Percentiles rank a stretch among this genome's conserved stretches.
Evolutionary conservation across 495 filamentous ascomycete species (phyloP).

Genomic region (Neurospora sp.): DNA sequence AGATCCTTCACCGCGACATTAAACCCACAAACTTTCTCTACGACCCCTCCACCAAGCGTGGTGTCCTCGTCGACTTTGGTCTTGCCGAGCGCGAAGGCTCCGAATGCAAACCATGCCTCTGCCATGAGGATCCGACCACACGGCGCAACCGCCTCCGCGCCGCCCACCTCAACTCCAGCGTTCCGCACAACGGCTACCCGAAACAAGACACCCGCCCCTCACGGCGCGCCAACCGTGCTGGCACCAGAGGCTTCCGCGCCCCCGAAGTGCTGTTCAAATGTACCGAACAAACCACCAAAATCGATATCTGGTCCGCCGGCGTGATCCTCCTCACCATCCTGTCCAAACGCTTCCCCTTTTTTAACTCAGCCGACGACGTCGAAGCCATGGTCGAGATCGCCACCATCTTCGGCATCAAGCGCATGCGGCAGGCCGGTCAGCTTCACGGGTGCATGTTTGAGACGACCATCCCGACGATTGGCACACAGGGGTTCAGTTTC

Average conservation of each 20-base stretch:
- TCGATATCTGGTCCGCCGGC: constrained; percentile 94
- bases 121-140: constrained; percentile 40
- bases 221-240: constrained; percentile 83
- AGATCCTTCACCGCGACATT: constrained; percentile 92
- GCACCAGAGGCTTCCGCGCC: constrained; percentile 91
- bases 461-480: constrained; percentile 82
- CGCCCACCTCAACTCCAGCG: constrained; percentile 30
- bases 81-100: constrained; percentile 75
- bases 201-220: constrained; percentile 82
- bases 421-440: constrained; percentile 72
- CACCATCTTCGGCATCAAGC: constrained; percentile 78
- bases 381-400: constrained; percentile 96
- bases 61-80: constrained; percentile 94
- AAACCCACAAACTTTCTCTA: constrained; percentile 99
- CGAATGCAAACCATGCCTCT: constrained; percentile 65
- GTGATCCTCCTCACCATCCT: constrained; percentile 90
- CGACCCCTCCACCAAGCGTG: constrained; percentile 66
- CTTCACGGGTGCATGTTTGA: constrained; percentile 83
- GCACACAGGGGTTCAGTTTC: constrained; percentile 69
- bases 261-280: constrained; percentile 97
- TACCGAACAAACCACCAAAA: constrained; percentile 88
- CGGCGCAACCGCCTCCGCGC: constrained; percentile 30
- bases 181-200: constrained; percentile 58
- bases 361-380: constrained; percentile 92
- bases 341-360: constrained; percentile 88